Evolutionary conservation across 345 rosid species (phyloP), one percentile per base, ranked within the genome.

Genomic region (Melastoma malabathricum): DNA sequence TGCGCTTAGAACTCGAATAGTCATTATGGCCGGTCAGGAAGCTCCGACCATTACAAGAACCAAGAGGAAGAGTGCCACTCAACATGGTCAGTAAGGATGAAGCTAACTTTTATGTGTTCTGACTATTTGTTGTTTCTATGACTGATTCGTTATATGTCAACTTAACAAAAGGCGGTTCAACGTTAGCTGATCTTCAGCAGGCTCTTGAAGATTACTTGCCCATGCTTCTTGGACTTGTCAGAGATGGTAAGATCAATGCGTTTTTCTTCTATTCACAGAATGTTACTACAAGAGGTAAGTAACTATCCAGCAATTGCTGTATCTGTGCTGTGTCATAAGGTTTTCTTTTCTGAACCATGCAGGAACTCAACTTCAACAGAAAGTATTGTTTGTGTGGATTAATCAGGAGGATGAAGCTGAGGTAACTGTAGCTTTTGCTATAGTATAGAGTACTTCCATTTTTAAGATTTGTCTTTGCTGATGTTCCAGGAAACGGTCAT

Each of bases 161-260:
- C 13, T 46, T 64, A 29, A 71, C 56, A 66, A 56, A 59, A 83
- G 96, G 94, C 58, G 94, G 97, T 46, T 93, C 99, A 27, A 85
- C 96, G 29, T 77, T 85, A 66, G 81, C 81, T 22, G 97, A 85
- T 80, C 99, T 88, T 47, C 97, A 76, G 70, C 95, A 81, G 73
- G 97, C 94, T 71, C 94, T 93, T 46, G 84, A 85, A 64, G 99
- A 93, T 69, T 88, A 93, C 80, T 76, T 93, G 70, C 95, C 97
- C 66, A 85, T 85, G 62, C 78, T 92, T 55, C 52, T 93, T 75
- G 97, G 86, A 68, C 66, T 83, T 64, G 89, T 81, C 52, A 83
- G 80, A 74, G 99, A 93, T 50, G 95, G 94, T 81, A 73, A 61
- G 50, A 44, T 54, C 9, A 5, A 51, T 59, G 55, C 14, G 13